Evolutionary conservation across 23 red algal genomes (phyloP), one percentile per base, ranked within the genome.

Genomic region (Agarophyton chilense): DNA sequence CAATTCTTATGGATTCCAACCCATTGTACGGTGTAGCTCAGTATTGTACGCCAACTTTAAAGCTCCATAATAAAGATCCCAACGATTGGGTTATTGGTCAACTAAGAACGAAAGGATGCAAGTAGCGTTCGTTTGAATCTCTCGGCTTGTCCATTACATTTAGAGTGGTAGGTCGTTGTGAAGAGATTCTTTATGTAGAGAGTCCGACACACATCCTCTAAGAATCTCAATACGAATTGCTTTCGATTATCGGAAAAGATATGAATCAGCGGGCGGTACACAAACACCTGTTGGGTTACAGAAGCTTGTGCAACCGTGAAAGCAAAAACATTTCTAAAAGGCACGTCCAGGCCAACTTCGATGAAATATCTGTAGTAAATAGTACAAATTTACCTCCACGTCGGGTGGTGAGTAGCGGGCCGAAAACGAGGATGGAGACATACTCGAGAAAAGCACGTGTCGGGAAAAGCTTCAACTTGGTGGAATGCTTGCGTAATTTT

Each of bases 111-210:
- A 1, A 57, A 45, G 2, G 39, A 14, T 21, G n/a, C 3, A 33
- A 82, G 52, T 12, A 60, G 11, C 4, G 36, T 56, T 4, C 78
- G 47, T 6, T 82, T 82, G 38, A 61, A 82, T 3, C 78, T 13
- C 14, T 62, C 51, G 4, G 61, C 51, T 9, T 82, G n/a, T n/a
- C n/a, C n/a, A n/a, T n/a, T n/a, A n/a, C n/a, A n/a, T n/a, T n/a
- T n/a, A n/a, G n/a, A n/a, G 50, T 82, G 78, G 26, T 82, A 82
- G 42, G 78, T 82, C 9, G 42, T 54, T 10, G 78, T 61, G 24
- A 64, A 63, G 22, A 60, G 25, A 17, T 83, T 34, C 53, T 64
- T 9, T n/a, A 83, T 57, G 21, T 62, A 21, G 18, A 83, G 54
- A 16, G 64, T 61, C 9, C 49, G 35, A 44, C 79, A 83, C 17